These are phyloP conservation scores for Emmonsiellopsis sp. DNA, from an alignment of 2,329 filamentous ascomycete species.

Conservation along the genomic window DNA sequence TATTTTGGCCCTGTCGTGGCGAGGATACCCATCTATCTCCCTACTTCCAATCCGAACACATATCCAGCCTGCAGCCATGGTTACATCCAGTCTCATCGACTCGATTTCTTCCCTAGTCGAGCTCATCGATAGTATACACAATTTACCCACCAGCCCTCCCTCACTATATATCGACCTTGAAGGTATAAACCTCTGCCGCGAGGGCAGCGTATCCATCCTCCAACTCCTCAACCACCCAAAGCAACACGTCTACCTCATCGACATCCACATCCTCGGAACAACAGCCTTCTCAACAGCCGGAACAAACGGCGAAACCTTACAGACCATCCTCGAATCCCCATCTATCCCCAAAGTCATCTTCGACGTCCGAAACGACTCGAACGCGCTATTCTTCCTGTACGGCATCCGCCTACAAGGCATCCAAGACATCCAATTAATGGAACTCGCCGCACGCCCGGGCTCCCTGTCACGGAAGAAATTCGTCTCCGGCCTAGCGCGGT, in stretches of 20 bases:
- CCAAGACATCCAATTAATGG: slow-evolving; percentile 50
- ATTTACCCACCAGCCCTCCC: slow-evolving; percentile 18
- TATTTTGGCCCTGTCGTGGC: background rate
- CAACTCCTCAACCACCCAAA: slow-evolving; percentile 27
- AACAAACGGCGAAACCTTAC: slow-evolving; percentile 18
- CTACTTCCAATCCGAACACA: background rate
- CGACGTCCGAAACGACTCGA: slow-evolving; percentile 51
- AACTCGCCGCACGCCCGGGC: slow-evolving; percentile 32
- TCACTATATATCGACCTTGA: slow-evolving; percentile 44
- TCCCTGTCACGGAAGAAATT: slow-evolving; percentile 9
- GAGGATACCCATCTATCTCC: background rate
- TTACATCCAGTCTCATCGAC: slow-evolving; percentile 1
- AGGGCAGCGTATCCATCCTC: slow-evolving; percentile 40
- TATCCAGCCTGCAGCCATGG: background rate
- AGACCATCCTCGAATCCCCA: slow-evolving; percentile 37
- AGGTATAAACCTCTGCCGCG: slow-evolving; percentile 35
- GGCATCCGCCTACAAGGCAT: slow-evolving; percentile 37
- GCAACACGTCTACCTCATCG: slow-evolving; percentile 35
- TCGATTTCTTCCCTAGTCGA: slow-evolving; percentile 2
- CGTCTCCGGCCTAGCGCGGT: slow-evolving; percentile 31
- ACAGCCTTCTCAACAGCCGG: slow-evolving; percentile 32
- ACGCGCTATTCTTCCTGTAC: slow-evolving; percentile 44
- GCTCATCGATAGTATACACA: slow-evolving; percentile 15
- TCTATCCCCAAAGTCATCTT: slow-evolving; percentile 46
- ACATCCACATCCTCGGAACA: slow-evolving; percentile 32